Percentiles rank a stretch among this genome's conserved stretches.
phyloP scores from a whole-genome alignment of 352 stramenopile genomes.

The Phytophthora ohioensis region DNA sequence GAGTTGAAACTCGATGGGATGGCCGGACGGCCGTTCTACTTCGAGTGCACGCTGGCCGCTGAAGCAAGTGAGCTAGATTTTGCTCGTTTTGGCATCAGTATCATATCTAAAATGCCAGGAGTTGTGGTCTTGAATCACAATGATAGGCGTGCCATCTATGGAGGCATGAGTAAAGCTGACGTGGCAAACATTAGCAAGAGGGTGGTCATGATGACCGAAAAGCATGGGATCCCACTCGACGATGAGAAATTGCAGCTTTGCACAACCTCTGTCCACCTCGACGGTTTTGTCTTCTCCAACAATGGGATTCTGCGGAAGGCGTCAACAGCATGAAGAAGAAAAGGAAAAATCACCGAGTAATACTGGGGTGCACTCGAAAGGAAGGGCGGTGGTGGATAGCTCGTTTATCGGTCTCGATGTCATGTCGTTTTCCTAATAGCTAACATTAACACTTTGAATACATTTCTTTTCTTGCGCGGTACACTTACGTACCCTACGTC shows the following conservation, averaged over 20 bases:
- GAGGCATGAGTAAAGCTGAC: slow-evolving; percentile 16
- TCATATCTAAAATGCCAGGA: slow-evolving; percentile 1
- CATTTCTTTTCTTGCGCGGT: too few species aligned
- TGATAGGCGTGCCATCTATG: slow-evolving; percentile 13
- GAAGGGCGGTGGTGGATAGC: too few species aligned
- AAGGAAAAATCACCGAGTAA: too few species aligned
- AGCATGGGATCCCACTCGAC: background rate
- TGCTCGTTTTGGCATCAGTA: background rate
- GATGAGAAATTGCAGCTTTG: background rate
- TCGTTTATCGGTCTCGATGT: too few species aligned
- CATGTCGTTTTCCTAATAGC: too few species aligned
- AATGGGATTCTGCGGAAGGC: background rate
- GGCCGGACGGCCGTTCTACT: slow-evolving; percentile 18
- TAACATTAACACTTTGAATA: too few species aligned
- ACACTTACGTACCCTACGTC: too few species aligned
- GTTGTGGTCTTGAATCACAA: slow-evolving; percentile 4
- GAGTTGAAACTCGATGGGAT: slow-evolving; percentile 9
- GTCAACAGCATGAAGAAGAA: background rate
- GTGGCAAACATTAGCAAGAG: slow-evolving; percentile 9
- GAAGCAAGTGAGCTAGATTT: background rate
- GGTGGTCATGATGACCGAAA: slow-evolving; percentile 2
- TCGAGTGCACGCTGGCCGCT: background rate
- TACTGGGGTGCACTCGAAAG: too few species aligned
- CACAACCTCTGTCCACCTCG: slow-evolving; percentile 8
- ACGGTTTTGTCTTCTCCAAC: background rate